Evolutionary conservation across 768 basidiomycete genomes (phyloP).

Genomic region (Rubroboletus pulcherrimus): DNA sequence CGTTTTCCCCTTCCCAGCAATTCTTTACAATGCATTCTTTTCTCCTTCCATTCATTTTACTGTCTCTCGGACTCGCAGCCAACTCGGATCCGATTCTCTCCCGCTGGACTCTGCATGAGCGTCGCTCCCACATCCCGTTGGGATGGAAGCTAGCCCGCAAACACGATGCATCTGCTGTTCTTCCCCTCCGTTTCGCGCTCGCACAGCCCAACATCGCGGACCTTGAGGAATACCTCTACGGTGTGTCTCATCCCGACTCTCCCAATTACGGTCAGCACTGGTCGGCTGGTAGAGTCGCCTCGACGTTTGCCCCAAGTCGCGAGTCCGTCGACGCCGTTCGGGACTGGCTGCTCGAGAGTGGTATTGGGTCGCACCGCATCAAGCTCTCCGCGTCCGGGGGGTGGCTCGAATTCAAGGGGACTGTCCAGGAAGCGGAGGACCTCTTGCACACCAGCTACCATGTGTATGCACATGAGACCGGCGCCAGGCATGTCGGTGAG

Average conservation of each 20-base stretch:
- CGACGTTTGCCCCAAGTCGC: conserved; percentile 40
- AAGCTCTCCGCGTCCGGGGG: conserved; percentile 30
- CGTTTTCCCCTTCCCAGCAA: not conserved
- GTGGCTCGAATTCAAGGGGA: conserved; percentile 41
- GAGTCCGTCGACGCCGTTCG: conserved; percentile 37
- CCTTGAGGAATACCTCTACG: conserved; percentile 39
- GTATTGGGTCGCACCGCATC: conserved; percentile 35
- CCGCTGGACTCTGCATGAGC: conserved; percentile 13
- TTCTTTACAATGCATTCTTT: conserved; percentile 19
- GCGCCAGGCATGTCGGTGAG: conserved; percentile 37
- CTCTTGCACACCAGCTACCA: conserved; percentile 42
- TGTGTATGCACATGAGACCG: conserved; percentile 38
- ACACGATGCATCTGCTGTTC: conserved; percentile 27
- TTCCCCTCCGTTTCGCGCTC: conserved; percentile 47
- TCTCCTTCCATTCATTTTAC: conserved; percentile 20
- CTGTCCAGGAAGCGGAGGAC: conserved; percentile 41
- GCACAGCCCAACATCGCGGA: conserved; percentile 39
- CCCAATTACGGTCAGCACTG: conserved; percentile 45
- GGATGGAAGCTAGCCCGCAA: conserved; percentile 36
- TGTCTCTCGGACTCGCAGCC: conserved; percentile 16
- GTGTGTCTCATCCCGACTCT: conserved; percentile 43
- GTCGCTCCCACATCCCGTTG: conserved; percentile 32
- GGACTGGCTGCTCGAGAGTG: conserved; percentile 37
- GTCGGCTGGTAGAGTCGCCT: conserved; percentile 36
- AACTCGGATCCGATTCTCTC: conserved; percentile 6